Evolutionary conservation across 2,329 filamentous ascomycete genomes (phyloP).

Genomic region (Neonectria faginata): DNA sequence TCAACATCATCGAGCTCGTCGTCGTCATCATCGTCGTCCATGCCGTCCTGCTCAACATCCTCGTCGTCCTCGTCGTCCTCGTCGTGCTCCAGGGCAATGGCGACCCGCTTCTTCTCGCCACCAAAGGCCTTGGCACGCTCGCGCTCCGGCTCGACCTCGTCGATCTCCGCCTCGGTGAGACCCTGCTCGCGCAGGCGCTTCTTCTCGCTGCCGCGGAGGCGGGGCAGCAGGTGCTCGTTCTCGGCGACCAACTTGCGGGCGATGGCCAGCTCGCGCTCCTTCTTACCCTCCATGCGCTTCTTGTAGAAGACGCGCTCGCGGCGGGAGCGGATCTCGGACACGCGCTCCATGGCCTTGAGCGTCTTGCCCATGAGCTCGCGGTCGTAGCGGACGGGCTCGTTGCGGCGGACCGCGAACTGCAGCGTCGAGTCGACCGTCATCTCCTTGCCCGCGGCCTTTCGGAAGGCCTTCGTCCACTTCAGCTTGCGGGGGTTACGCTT

Average conservation of each 20-base stretch:
- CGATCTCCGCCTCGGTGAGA: constrained; percentile 60
- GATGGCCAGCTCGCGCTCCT: constrained; percentile 80
- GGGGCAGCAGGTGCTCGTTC: constrained; percentile 91
- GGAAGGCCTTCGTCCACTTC: constrained; percentile 96
- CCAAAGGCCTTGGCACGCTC: constrained; percentile 56
- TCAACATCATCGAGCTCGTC: constrained; percentile 49
- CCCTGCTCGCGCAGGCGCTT: constrained; percentile 67
- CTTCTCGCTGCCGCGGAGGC: constrained; percentile 73
- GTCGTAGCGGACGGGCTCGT: constrained; percentile 96
- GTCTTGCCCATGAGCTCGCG: constrained; percentile 89
- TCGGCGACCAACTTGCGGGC: constrained; percentile 90
- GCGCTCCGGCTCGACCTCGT: constrained; percentile 58
- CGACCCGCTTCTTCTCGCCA: constrained; percentile 55
- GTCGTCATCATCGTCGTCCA: constrained; percentile 51
- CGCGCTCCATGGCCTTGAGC: constrained; percentile 90
- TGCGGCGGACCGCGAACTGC: constrained; percentile 90
- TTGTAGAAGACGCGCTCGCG: constrained; percentile 95
- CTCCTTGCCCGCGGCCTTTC: constrained; percentile 81
- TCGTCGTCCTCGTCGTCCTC: constrained; percentile 49
- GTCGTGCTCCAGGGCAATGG: constrained; percentile 50
- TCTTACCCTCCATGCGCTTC: constrained; percentile 91
- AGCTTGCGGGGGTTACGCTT: constrained; percentile 97
- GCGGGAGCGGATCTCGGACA: constrained; percentile 84
- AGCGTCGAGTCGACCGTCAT: constrained; percentile 96
- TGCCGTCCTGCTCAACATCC: constrained; percentile 40